Evolutionary conservation across 176 grass and related monocot genomes (phyloP).

Genomic region (Metroxylon sagu): DNA sequence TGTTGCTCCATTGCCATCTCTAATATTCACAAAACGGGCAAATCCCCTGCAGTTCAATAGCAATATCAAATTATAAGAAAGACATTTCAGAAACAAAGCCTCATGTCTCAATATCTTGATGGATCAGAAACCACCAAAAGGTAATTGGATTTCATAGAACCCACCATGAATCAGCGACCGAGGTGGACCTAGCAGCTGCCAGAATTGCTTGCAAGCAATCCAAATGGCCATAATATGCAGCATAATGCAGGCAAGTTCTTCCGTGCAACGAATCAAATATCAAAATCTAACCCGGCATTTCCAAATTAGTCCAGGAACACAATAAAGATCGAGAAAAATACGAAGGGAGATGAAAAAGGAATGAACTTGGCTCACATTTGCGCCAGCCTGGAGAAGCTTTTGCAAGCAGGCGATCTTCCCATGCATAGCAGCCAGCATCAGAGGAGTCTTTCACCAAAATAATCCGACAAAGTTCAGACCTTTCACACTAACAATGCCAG

Average conservation of each 20-base stretch:
- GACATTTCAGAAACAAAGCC: no score
- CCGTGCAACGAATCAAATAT: conserved; percentile 13
- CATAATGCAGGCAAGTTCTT: conserved; percentile 17
- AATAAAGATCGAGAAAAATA: neutral
- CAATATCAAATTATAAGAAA: no score
- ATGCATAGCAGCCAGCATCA: conserved; percentile 6
- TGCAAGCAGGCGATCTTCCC: conserved; percentile 9
- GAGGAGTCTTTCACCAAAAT: neutral
- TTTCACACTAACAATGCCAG: neutral
- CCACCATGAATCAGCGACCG: conserved; percentile 14
- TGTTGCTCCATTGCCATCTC: conserved; percentile 28
- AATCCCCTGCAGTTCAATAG: conserved; percentile 1
- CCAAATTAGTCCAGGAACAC: neutral
- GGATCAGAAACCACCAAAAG: no score
- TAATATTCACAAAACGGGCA: conserved; percentile 16
- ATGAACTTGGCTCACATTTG: conserved; percentile 7
- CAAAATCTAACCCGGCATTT: conserved; percentile 5
- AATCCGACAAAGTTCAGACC: neutral
- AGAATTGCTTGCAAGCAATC: conserved; percentile 15
- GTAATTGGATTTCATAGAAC: no score
- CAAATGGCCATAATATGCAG: conserved; percentile 17
- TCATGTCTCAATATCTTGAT: no score
- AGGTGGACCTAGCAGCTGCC: conserved; percentile 3
- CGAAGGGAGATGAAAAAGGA: neutral
- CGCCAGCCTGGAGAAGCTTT: conserved; percentile 12